A percentile compares a stretch with the other conserved stretches of the same genome.
Evolutionary conservation across 305 asterid genomes (phyloP).

Genomic region (Fraxinus ornus): DNA sequence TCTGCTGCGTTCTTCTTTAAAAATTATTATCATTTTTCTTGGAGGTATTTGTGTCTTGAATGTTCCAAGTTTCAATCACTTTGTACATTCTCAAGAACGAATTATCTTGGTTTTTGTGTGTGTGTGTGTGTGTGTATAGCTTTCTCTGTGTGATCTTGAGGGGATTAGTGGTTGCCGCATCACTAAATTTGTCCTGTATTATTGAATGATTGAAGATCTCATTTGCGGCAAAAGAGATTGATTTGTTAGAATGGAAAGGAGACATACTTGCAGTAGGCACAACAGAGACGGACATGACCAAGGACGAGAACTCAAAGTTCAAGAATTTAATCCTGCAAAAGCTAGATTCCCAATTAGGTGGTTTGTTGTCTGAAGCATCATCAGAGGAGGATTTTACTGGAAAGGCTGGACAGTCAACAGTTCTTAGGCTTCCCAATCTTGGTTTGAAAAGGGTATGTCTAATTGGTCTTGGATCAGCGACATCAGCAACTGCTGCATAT

Average conservation of each 20-base stretch:
- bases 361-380: conserved; percentile 80
- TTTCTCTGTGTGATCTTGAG: not conserved
- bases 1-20: not conserved
- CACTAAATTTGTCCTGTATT: conserved; percentile 21
- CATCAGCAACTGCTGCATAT: conserved; percentile 51
- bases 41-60: not conserved
- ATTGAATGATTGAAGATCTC: conserved; percentile 50
- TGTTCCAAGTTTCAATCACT: not conserved
- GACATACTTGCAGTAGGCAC: conserved; percentile 91
- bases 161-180: not conserved
- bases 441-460: conserved; percentile 76
- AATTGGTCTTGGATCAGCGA: conserved; percentile 69
- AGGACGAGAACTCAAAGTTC: conserved; percentile 72
- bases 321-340: conserved; percentile 66
- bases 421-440: conserved; percentile 74
- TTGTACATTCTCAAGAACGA: not conserved
- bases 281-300: conserved; percentile 74
- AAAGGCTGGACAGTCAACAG: conserved; percentile 77
- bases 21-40: not conserved
- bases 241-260: conserved; percentile 93
- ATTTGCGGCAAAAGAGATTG: conserved; percentile 79
- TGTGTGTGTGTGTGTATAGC: not conserved
- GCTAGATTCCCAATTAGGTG: conserved; percentile 68
- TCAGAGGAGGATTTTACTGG: conserved; percentile 88
- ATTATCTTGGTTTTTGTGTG: not conserved